Percentiles rank a stretch among this genome's conserved stretches.
These are phyloP conservation scores for Hypoxylon lenormandii DNA, from an alignment of 495 filamentous ascomycete genomes.

Conservation along the genomic window DNA sequence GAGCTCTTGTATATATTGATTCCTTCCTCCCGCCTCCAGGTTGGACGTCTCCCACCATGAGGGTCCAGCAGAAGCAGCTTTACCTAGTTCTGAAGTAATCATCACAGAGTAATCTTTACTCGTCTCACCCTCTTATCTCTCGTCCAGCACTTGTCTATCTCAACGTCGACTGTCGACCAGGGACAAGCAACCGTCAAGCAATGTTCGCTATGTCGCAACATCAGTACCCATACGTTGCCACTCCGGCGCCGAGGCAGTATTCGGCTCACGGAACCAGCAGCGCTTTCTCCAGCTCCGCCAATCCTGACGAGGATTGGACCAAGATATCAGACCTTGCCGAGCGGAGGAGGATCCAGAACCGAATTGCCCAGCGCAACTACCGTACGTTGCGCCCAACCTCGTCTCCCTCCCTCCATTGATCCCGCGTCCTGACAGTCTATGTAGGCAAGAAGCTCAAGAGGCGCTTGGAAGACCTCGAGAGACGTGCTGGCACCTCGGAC, in stretches of 20 bases:
- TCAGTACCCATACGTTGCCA: slow-evolving; percentile 57
- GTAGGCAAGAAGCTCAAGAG: slow-evolving; percentile 99
- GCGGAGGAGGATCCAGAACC: slow-evolving; percentile 93
- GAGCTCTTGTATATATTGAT: slow-evolving; percentile 41
- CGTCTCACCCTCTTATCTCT: slow-evolving; percentile 1
- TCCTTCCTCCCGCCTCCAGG: slow-evolving; percentile 40
- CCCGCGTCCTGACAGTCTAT: slow-evolving; percentile 29
- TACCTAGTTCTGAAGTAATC: slow-evolving; percentile 37
- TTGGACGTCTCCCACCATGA: slow-evolving; percentile 43
- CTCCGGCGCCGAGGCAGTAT: slow-evolving; percentile 68
- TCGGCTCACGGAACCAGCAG: slow-evolving; percentile 83
- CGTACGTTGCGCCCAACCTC: slow-evolving; percentile 70
- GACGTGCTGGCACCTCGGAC: slow-evolving; percentile 86
- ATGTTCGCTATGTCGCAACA: slow-evolving; percentile 63
- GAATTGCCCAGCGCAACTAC: slow-evolving; percentile 98
- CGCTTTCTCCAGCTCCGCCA: slow-evolving; percentile 94
- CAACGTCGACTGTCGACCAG: slow-evolving; percentile 5
- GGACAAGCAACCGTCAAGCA: slow-evolving; percentile 36
- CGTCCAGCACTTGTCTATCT: slow-evolving; percentile 10
- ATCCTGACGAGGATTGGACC: slow-evolving; percentile 98
- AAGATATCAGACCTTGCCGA: slow-evolving; percentile 98
- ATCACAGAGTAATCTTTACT: slow-evolving; percentile 6
- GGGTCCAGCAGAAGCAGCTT: slow-evolving; percentile 29
- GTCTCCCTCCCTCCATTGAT: not conserved
- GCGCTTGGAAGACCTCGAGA: slow-evolving; percentile 93